These are phyloP conservation scores for Lolium multiflorum DNA, from an alignment of 176 grass and related monocot species.

Conservation along the genomic window DNA sequence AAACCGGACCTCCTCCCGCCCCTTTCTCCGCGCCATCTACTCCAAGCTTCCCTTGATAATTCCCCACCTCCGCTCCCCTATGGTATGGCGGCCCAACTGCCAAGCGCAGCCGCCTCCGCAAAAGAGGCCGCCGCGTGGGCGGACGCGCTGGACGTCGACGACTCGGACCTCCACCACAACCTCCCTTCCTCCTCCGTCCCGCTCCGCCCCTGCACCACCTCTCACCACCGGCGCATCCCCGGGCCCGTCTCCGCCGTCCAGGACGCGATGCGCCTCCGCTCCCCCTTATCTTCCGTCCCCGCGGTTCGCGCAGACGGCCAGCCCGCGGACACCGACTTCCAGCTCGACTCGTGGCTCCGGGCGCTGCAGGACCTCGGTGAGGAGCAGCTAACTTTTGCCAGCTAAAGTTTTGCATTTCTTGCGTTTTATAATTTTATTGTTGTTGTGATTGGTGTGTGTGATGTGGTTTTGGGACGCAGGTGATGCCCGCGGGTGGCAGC, in stretches of 20 bases:
- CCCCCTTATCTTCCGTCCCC: background rate
- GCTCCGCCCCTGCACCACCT: background rate
- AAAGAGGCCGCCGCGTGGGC: background rate
- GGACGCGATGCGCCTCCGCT: slow-evolving; percentile 39
- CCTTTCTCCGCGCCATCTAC: too few species aligned
- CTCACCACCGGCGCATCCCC: slow-evolving; percentile 38
- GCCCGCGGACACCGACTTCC: slow-evolving; percentile 61
- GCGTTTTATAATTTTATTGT: background rate
- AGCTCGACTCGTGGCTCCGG: slow-evolving; percentile 63
- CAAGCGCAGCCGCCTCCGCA: background rate
- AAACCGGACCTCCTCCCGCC: too few species aligned
- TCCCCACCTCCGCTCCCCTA: background rate
- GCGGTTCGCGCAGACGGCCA: background rate
- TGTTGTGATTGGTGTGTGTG: background rate
- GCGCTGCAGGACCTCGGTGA: slow-evolving; percentile 72
- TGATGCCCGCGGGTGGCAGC: slow-evolving; percentile 15
- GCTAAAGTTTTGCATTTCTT: background rate
- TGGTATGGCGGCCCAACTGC: background rate
- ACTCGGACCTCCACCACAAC: background rate
- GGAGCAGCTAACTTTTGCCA: background rate
- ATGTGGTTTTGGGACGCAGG: slow-evolving; percentile 3
- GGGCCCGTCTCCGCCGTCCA: slow-evolving; percentile 50
- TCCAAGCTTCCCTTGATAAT: too few species aligned
- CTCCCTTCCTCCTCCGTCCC: background rate
- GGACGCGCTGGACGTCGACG: background rate